Evolutionary conservation across 2,329 filamentous ascomycete genomes (phyloP), one percentile per base, ranked within the genome.

Genomic region (Alternaria brassicae): DNA sequence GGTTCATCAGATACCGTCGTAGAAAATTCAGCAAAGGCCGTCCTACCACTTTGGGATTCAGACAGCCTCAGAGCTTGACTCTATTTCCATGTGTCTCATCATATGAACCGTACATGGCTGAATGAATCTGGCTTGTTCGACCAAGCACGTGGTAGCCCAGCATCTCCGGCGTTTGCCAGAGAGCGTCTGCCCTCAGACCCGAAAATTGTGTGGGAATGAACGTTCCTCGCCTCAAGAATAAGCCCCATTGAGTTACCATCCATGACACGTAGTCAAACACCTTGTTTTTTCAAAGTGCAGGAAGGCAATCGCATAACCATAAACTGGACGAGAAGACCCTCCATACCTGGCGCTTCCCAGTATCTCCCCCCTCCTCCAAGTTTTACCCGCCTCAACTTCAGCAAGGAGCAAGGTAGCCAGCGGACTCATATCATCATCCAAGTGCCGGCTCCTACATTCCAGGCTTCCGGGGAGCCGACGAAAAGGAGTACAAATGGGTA

Each of bases 191-290:
- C 74, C 72, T 72, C 80, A 78, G 77, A 81, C 80, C 80, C 79
- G 73, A 77, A 78, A 78, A 63, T 72, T 61, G 58, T 70, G 37
- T 21, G 49, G 19, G 1, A 80, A 83, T 75, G 68, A 79, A 83
- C 84, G 86, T 91, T 90, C 91, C 92, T 97, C 93, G 93, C 91
- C 86, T 93, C 94, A 91, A 97, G 92, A 97, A 97, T 98, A 93
- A 97, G 94, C 94, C 94, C 94, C 94, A 96, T 98, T 93, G 93
- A 97, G 94, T 98, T 96, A 97, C 91, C 85, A 81, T 79, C 32
- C 77, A 75, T 30, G 50, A 47, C 25, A 27, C 25, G 25, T 27
- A 7, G 25, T 27, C 25, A 1, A 7, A n/a, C 67, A 56, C 48
- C 67, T 66, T 66, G 71, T 74, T 69, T 72, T 63, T 67, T 71